Percentiles rank a stretch among this genome's conserved stretches.
phyloP scores from a whole-genome alignment of 495 filamentous ascomycete species.

The Penicillium canariense region DNA sequence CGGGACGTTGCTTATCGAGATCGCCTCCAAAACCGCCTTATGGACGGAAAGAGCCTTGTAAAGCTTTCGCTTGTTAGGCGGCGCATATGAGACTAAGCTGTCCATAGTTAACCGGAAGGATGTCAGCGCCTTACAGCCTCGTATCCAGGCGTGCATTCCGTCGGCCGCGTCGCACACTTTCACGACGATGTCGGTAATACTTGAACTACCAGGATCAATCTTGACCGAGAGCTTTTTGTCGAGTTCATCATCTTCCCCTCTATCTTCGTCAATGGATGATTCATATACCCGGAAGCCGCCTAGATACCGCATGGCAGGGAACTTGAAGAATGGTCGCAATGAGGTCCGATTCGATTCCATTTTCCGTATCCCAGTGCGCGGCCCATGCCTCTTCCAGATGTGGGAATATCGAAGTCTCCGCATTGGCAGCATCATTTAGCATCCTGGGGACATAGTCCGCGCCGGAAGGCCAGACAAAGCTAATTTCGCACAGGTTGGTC shows the following conservation, averaged over 20 bases:
- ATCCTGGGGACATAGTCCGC: not conserved
- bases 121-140: not conserved
- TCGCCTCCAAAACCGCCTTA: not conserved
- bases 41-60: not conserved
- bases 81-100: not conserved
- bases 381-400: slow-evolving; percentile 1
- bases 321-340: not conserved
- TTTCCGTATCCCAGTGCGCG: not conserved
- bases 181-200: not conserved
- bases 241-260: no score
- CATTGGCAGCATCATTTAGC: not conserved
- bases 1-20: not conserved
- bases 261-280: not conserved
- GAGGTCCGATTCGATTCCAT: not conserved
- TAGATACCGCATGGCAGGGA: not conserved
- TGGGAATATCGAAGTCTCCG: not conserved
- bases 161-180: not conserved
- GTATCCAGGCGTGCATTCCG: not conserved
- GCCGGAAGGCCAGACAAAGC: not conserved
- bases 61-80: not conserved
- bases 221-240: no score
- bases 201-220: not conserved
- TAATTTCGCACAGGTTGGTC: not conserved
- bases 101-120: not conserved
- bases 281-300: not conserved